Conservation (phyloP, 345 rosid genomes). For the Eucalyptus curtisii region DNA sequence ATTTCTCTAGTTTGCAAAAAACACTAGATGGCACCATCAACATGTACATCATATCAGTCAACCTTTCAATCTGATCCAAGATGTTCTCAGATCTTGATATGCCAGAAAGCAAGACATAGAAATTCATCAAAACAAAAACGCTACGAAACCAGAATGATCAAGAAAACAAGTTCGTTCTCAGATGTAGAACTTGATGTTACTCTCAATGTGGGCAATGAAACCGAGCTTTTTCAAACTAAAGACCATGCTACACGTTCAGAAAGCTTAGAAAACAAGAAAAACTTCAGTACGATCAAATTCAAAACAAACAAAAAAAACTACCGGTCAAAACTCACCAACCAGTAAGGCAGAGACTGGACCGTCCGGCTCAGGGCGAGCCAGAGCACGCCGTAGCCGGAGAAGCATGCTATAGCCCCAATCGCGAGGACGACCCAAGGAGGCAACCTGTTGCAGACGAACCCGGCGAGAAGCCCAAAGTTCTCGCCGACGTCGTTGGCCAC, state of each 20-base stretch:
- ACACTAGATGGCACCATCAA: not conserved
- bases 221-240: not conserved
- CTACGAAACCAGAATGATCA: not conserved
- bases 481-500: conserved; percentile 72
- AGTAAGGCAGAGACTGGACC: conserved; percentile 38
- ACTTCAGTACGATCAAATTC: not conserved
- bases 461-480: conserved; percentile 55
- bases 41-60: not conserved
- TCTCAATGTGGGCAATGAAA: not conserved
- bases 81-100: not conserved
- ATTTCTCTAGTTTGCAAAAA: not conserved
- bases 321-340: conserved; percentile 43
- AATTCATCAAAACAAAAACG: not conserved
- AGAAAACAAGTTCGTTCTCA: not conserved
- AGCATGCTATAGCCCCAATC: conserved; percentile 43
- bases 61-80: not conserved
- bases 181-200: not conserved
- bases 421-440: conserved; percentile 59
- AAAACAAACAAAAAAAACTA: not conserved
- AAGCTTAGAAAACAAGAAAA: not conserved
- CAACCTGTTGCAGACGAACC: conserved; percentile 45
- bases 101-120: not conserved
- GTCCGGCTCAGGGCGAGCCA: conserved; percentile 46
- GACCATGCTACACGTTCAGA: not conserved
- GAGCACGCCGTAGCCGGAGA: conserved; percentile 52